These are phyloP conservation scores for Penicillium salamii DNA, from an alignment of 495 filamentous ascomycete species.

Conservation along the genomic window DNA sequence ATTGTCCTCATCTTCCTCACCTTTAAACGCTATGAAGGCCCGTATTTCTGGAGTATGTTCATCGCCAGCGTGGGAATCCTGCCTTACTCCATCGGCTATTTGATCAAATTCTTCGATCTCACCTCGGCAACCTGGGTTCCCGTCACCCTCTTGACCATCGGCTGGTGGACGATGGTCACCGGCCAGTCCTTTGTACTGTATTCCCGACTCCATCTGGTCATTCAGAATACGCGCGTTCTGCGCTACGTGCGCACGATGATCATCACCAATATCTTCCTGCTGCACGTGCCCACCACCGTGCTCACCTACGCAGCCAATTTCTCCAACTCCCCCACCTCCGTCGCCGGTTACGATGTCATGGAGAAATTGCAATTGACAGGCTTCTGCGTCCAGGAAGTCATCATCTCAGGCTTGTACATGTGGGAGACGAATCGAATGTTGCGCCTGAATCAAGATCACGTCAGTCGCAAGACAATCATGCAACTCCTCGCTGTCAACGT, in stretches of 20 bases:
- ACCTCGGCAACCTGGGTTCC: slow-evolving; percentile 26
- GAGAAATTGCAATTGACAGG: slow-evolving; percentile 29
- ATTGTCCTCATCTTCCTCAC: slow-evolving; percentile 40
- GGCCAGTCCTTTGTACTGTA: slow-evolving; percentile 42
- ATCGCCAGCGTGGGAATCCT: slow-evolving; percentile 32
- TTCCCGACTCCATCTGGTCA: slow-evolving; percentile 39
- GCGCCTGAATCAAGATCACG: slow-evolving; percentile 19
- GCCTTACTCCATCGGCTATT: slow-evolving; percentile 32
- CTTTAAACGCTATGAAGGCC: slow-evolving; percentile 37
- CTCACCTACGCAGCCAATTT: slow-evolving; percentile 30
- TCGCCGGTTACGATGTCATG: slow-evolving; percentile 28
- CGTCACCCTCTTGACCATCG: slow-evolving; percentile 32
- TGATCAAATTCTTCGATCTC: slow-evolving; percentile 38
- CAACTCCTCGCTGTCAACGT: slow-evolving; percentile 30
- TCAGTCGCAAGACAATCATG: slow-evolving; percentile 26
- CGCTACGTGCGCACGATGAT: slow-evolving; percentile 34
- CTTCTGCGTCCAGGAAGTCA: slow-evolving; percentile 30
- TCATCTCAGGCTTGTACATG: slow-evolving; percentile 29
- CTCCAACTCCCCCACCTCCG: slow-evolving; percentile 8
- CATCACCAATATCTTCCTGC: slow-evolving; percentile 28
- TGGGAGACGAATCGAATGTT: slow-evolving; percentile 31
- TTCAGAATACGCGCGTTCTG: slow-evolving; percentile 22
- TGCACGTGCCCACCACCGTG: slow-evolving; percentile 36
- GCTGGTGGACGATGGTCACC: slow-evolving; percentile 42
- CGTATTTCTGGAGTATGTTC: slow-evolving; percentile 44